phyloP scores from a whole-genome alignment of 2,329 filamentous ascomycete species.

The Penicillium sclerotigenum region DNA sequence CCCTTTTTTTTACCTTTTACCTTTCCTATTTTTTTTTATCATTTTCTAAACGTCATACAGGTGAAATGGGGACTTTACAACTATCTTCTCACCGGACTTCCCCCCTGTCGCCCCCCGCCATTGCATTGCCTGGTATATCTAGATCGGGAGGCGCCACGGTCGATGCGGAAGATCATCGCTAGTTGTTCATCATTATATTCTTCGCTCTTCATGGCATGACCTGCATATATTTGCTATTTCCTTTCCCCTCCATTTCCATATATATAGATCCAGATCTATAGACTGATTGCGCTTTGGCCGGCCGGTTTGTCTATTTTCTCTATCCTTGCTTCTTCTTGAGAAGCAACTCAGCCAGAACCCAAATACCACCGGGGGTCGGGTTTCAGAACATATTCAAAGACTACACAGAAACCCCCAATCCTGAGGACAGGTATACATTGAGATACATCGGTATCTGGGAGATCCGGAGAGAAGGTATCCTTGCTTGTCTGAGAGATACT shows the following conservation, averaged over 20 bases:
- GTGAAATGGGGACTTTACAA: background rate
- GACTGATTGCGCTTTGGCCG: constrained; percentile 8
- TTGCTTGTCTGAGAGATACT: background rate
- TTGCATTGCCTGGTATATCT: constrained; percentile 22
- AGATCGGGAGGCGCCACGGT: constrained; percentile 12
- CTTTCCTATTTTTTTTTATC: background rate
- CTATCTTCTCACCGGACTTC: constrained; percentile 6
- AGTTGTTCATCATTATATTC: constrained; percentile 16
- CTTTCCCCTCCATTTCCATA: background rate
- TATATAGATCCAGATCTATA: constrained; percentile 15
- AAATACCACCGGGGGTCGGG: constrained; percentile 1
- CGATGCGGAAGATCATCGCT: constrained; percentile 26
- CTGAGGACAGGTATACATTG: constrained; percentile 1
- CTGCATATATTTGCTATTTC: constrained; percentile 16
- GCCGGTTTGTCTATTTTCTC: constrained; percentile 12
- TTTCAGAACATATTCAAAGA: background rate
- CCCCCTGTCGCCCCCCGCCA: constrained; percentile 11
- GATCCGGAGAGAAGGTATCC: constrained; percentile 1
- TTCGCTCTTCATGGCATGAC: constrained; percentile 11
- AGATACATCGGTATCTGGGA: constrained; percentile 2
- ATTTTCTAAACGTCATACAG: constrained; percentile 11
- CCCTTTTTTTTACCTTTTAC: background rate
- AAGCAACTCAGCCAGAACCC: constrained; percentile 8
- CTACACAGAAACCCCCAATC: background rate
- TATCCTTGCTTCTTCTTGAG: constrained; percentile 10